Evolutionary conservation across 768 basidiomycete genomes (phyloP), one percentile per base, ranked within the genome.

Genomic region (Boletus reticuloceps): DNA sequence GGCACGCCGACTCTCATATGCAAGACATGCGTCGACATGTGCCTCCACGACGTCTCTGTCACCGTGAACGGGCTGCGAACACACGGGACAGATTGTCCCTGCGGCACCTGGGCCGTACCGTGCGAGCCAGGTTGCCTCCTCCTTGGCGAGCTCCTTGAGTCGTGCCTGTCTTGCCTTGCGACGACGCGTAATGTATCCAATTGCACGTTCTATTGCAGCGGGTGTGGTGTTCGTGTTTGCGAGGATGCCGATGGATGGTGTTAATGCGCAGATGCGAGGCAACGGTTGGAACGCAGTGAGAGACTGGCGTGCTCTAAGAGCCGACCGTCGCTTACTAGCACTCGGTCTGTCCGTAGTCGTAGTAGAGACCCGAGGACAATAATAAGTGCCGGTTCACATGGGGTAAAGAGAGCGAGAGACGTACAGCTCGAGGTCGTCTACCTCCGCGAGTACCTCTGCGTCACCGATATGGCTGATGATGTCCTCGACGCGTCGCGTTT

Each of bases 1-100:
- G 42, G 72, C 69, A 48, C 77, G 72, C 49, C 65, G 54, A 46
- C 60, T 74, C 61, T 83, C 81, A 61, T 88, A 74, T 6, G 82
- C 82, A 41, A 93, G 68, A 66, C 91, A 93, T 8, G 88, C 77
- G 62, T 93, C 88, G n/a, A 93, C 80, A 70, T 93, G 91, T 16
- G 88, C 89, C 61, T 89, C 83, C 3, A 89, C 64, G 10, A 90
- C 84, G 56, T 90, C 90, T 42, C 78, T 75, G 62, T 90, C 89
- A 1, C 89, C 90, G 44, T 70, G 72, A 2, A 90, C 76, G 16
- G 68, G 69, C 39, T 71, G 70, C 43, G 77, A 69, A 65, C 90
- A 93, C 22, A 93, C 82, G 1, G 90, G 91, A 62, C 90, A 93
- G n/a, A 76, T 63, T 16, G 80, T 75, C 29, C 76, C 78, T 41